Base-by-base conservation (phyloP, 306 rosid species). In the Fagus crenata region DNA sequence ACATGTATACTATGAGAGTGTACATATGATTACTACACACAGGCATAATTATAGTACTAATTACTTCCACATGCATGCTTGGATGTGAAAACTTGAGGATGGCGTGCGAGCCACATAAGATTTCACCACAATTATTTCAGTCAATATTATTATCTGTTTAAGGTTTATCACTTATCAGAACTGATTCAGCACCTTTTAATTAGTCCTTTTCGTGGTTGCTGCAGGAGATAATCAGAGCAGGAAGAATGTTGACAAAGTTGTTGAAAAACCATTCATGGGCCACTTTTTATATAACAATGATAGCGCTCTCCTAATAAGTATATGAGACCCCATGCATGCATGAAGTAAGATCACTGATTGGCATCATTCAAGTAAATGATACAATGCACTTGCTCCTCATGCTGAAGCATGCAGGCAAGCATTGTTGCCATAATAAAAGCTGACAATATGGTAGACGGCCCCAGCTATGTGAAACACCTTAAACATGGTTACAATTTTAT, bases 41-140 rank as follows among this genome's bases (percentile, higher is more conserved):
- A 76, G 69, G 33, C 78, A 86, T 85, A 51, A 90, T 85, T 80
- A 81, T 81, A 81, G 72, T 79, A 82, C 92, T 85, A 80, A 88
- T 84, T 83, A 81, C 85, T 78, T 78, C 79, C 88, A 85, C 88
- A 87, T 85, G 89, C 87, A 78, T 80, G 77, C 89, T 83, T 81
- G 51, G 6, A 76, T 78, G 55, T 61, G 61, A 60, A 84, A 88
- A 74, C 81, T 78, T 51, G 56, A 83, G 79, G n/a, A 42, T 35
- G 69, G 53, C 14, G 53, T 40, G 60, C 41, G 7, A 35, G 14
- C 12, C 31, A 67, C 42, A 37, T 13, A 49, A 7, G 5, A 53
- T 15, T 15, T 1, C 1, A 49, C 71, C 4, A 58, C 70, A 84
- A 86, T 81, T 39, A 84, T 78, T 74, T 76, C 68, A 53, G 63